Evolutionary conservation across 2,329 filamentous ascomycete genomes (phyloP).

Genomic region (Sarocladiaceae sp.): DNA sequence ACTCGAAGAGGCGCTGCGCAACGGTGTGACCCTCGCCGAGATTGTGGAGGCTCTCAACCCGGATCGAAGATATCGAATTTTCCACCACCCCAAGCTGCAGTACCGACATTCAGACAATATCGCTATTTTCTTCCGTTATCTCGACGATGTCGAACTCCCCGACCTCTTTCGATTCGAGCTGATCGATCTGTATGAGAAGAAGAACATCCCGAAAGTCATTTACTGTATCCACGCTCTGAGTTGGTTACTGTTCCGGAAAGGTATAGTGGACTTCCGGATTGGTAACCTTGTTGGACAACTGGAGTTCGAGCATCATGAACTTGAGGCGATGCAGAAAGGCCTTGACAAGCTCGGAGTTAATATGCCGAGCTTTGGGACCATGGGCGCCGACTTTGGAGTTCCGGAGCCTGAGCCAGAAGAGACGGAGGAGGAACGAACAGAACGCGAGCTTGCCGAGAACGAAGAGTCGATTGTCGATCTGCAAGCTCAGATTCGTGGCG

Average conservation of each 20-base stretch:
- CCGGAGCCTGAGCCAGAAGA: constrained; percentile 73
- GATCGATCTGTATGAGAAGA: constrained; percentile 98
- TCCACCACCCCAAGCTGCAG: constrained; percentile 78
- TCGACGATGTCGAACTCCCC: constrained; percentile 86
- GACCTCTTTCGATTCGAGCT: constrained; percentile 96
- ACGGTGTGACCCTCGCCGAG: constrained; percentile 92
- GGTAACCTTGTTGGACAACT: constrained; percentile 95
- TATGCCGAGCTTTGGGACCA: constrained; percentile 97
- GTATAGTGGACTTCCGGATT: constrained; percentile 92
- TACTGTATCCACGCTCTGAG: constrained; percentile 97
- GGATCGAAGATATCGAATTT: constrained; percentile 73
- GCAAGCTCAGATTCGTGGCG: constrained; percentile 82
- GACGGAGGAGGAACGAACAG: constrained; percentile 83
- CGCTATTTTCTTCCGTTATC: constrained; percentile 88
- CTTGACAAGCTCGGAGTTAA: constrained; percentile 91
- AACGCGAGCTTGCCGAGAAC: constrained; percentile 75
- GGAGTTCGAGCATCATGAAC: constrained; percentile 94
- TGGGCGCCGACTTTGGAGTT: constrained; percentile 92
- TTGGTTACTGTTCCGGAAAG: constrained; percentile 94
- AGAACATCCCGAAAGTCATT: constrained; percentile 98
- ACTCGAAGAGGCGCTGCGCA: constrained; percentile 84
- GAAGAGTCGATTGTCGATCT: constrained; percentile 71
- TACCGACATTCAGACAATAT: constrained; percentile 98
- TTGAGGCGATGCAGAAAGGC: constrained; percentile 95
- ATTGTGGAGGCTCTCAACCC: constrained; percentile 87